Evolutionary conservation across 371 early-diverging fungal species (phyloP).

Genomic region (Apophysomyces trapeziformis): DNA sequence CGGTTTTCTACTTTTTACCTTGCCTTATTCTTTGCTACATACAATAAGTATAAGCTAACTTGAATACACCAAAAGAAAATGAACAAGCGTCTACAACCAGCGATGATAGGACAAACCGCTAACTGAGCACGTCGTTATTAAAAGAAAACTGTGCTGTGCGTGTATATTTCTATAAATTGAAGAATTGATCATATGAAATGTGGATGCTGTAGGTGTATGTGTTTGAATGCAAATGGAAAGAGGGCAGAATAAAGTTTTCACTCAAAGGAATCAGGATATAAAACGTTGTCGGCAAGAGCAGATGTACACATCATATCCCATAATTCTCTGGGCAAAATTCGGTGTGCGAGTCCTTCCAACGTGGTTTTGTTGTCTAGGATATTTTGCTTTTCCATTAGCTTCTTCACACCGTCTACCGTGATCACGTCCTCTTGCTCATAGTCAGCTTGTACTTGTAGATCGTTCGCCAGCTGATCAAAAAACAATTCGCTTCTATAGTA

Average conservation of each 20-base stretch:
- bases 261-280: slow-evolving; percentile 23
- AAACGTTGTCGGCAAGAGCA: slow-evolving; percentile 30
- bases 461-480: slow-evolving; percentile 31
- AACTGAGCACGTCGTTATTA: no score
- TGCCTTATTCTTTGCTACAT: no score
- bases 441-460: slow-evolving; percentile 26
- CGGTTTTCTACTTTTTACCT: no score
- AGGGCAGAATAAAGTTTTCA: background rate
- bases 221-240: no score
- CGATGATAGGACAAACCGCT: no score
- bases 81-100: no score
- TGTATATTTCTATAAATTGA: no score
- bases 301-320: slow-evolving; percentile 32
- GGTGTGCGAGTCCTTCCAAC: slow-evolving; percentile 34
- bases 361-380: background rate
- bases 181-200: no score
- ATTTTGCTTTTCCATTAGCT: slow-evolving; percentile 25
- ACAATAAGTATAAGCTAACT: no score
- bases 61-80: no score
- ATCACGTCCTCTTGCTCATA: slow-evolving; percentile 24
- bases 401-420: slow-evolving; percentile 18
- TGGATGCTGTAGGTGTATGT: no score
- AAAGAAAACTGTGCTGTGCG: no score
- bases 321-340: slow-evolving; percentile 35
- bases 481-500: slow-evolving; percentile 29